A percentile compares a stretch with the other conserved stretches of the same genome.
Evolutionary conservation across 1,284 basidiomycete species (phyloP).

Genomic region (Moesziomyces sp.): DNA sequence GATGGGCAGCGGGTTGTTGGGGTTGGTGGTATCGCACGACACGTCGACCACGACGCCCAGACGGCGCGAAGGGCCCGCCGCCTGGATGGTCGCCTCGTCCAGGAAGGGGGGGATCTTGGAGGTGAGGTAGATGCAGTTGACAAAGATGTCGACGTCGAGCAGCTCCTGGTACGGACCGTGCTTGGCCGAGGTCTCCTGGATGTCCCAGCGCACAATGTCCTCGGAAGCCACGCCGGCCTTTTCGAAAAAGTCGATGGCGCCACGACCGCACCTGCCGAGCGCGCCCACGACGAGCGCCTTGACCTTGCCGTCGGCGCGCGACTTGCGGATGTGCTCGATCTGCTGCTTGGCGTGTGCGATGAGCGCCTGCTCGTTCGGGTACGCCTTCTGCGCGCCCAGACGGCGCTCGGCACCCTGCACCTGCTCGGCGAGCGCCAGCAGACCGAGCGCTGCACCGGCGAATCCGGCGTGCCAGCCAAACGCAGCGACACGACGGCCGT

Average conservation of each 20-base stretch:
- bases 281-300: slow-evolving; percentile 96
- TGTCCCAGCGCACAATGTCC: slow-evolving; percentile 97
- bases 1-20: slow-evolving; percentile 96
- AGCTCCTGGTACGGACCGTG: slow-evolving; percentile 97
- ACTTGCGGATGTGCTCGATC: slow-evolving; percentile 73
- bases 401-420: slow-evolving; percentile 37
- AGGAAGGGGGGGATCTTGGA: slow-evolving; percentile 89
- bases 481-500: slow-evolving; percentile 91
- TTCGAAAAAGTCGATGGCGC: slow-evolving; percentile 92
- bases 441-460: slow-evolving; percentile 93
- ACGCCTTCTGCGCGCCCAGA: slow-evolving; percentile 80
- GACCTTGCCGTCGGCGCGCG: slow-evolving; percentile 74
- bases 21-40: slow-evolving; percentile 99
- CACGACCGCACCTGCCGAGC: slow-evolving; percentile 93
- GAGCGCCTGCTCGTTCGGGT: slow-evolving; percentile 72
- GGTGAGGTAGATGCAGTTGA: slow-evolving; percentile 99
- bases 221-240: slow-evolving; percentile 84
- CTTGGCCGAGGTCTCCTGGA: slow-evolving; percentile 90
- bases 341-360: slow-evolving; percentile 70
- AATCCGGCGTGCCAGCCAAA: slow-evolving; percentile 99
- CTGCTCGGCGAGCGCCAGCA: slow-evolving; percentile 78
- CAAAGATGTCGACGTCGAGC: slow-evolving; percentile 95
- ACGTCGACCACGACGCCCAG: slow-evolving; percentile 93
- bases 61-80: slow-evolving; percentile 77
- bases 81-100: slow-evolving; percentile 78